A percentile compares a stretch with the other conserved stretches of the same genome.
phyloP scores from a whole-genome alignment of 345 rosid genomes.

The Lepidium didymum region DNA sequence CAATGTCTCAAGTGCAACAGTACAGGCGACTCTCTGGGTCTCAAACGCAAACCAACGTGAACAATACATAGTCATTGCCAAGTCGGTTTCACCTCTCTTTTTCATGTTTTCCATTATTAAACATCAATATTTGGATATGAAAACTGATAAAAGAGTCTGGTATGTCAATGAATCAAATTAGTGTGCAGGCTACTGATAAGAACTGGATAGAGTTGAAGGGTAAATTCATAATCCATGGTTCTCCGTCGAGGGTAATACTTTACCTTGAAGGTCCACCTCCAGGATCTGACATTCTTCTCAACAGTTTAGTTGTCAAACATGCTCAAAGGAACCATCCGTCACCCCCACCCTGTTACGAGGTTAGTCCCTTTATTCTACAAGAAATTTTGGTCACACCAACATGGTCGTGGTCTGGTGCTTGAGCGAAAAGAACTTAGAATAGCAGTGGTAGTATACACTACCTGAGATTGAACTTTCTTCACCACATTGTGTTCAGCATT shows the following conservation, averaged over 20 bases:
- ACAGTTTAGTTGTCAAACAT: constrained; percentile 58
- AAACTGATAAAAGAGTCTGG: neutral
- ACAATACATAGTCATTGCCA: constrained; percentile 56
- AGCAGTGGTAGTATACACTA: too few relatives aligned
- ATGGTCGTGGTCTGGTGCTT: neutral
- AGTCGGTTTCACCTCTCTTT: constrained; percentile 35
- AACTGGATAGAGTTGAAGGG: constrained; percentile 74
- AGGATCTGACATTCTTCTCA: constrained; percentile 75
- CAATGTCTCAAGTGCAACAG: constrained; percentile 41
- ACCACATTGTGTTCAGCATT: too few relatives aligned
- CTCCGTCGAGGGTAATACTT: constrained; percentile 53
- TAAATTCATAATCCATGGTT: constrained; percentile 64
- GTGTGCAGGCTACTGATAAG: constrained; percentile 67
- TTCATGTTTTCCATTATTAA: neutral
- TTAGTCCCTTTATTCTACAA: constrained; percentile 10
- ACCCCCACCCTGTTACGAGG: constrained; percentile 57
- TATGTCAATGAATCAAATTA: constrained; percentile 22
- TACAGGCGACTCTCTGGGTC: constrained; percentile 75
- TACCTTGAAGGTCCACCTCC: constrained; percentile 88
- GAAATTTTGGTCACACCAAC: too few relatives aligned
- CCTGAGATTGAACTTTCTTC: too few relatives aligned
- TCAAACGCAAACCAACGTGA: constrained; percentile 62
- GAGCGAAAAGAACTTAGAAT: too few relatives aligned
- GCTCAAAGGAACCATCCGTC: constrained; percentile 55
- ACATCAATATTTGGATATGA: neutral